Base-by-base conservation (phyloP, 2,329 filamentous ascomycete species). In the Ophiosphaerella herpotricha region DNA sequence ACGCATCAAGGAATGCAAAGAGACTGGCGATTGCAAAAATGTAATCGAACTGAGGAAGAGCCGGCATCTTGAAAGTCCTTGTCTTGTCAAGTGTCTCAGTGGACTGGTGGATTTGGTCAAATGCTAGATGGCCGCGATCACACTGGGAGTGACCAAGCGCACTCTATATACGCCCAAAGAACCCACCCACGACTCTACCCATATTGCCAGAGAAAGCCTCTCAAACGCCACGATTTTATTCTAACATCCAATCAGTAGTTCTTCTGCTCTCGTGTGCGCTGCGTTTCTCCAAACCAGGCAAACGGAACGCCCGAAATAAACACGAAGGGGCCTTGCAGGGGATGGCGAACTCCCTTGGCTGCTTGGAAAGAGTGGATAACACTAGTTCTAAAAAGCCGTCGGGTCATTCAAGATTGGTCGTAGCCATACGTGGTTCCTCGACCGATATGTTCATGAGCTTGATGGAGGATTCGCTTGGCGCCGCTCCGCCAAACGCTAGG, bases 1-100 rank as follows among this genome's bases (percentile, higher is more conserved):
- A 87, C 45, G 84, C 84, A 67, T 87, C 85, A 35, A 87, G 80
- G 65, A 84, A 82, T 52, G 85, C 83, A 70, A 87, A 87, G 51
- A 87, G 79, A 46, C 82, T 83, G 72, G 82, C 84, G 46, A 87
- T 80, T 60, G 82, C 85, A 57, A 87, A 83, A 54, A 87, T 76
- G 66, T 86, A 87, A 70, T 85, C 80, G 55, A 80, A 86, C 61
- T 87, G 78, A 50, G 76, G 74, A 44, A 83, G 66, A 33, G 69
- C 64, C 14, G 52, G 66, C 61, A 70, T 74, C 35, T 52, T 63
- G 44, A 42, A 37, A 26, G 31, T 50, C n/a, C 37, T 47, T 39
- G 37, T 39, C 24, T 51, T 47, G 36, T 45, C 41, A 42, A 57
- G 8, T 36, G 40, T 50, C 43, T 43, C 39, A n/a, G 5, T 55